Conservation (phyloP, 2,329 filamentous ascomycete genomes). For the Microthyrium microscopicum region DNA sequence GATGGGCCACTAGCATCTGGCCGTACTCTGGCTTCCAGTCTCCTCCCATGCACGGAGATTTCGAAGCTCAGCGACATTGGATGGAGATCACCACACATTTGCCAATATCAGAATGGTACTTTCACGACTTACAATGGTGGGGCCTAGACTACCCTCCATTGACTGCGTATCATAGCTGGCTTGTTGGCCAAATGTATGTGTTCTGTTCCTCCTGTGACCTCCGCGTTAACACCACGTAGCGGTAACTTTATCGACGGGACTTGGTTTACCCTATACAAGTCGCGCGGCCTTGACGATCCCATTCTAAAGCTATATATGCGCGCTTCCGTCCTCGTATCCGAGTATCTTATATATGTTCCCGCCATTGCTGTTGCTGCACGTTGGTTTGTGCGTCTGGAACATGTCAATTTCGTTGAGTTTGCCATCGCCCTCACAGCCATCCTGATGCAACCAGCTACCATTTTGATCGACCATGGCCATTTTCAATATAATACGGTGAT, state of each 20-base stretch:
- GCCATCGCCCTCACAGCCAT: constrained; percentile 78
- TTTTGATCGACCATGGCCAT: constrained; percentile 85
- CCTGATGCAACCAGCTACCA: constrained; percentile 76
- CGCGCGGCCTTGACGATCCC: constrained; percentile 64
- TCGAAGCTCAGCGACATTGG: constrained; percentile 96
- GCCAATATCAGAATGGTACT: constrained; percentile 91
- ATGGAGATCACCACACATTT: constrained; percentile 90
- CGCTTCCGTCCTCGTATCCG: constrained; percentile 74
- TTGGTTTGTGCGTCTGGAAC: constrained; percentile 58
- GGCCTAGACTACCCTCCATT: constrained; percentile 93
- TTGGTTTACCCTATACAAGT: constrained; percentile 78
- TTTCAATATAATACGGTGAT: constrained; percentile 99
- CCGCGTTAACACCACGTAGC: constrained; percentile 18
- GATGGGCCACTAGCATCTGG: constrained; percentile 87
- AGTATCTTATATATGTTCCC: constrained; percentile 80
- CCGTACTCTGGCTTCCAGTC: constrained; percentile 75
- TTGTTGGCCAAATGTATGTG: constrained; percentile 65
- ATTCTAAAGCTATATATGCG: constrained; percentile 90
- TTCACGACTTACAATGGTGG: constrained; percentile 94
- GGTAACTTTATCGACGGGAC: constrained; percentile 60
- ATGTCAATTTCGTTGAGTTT: constrained; percentile 65
- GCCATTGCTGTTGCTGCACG: constrained; percentile 73
- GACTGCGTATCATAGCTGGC: constrained; percentile 96
- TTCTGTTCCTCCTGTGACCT: neutral
- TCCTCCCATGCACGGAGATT: constrained; percentile 90